Conservation (phyloP, 129 eudicot genomes). For the Erigeron canadensis region DNA sequence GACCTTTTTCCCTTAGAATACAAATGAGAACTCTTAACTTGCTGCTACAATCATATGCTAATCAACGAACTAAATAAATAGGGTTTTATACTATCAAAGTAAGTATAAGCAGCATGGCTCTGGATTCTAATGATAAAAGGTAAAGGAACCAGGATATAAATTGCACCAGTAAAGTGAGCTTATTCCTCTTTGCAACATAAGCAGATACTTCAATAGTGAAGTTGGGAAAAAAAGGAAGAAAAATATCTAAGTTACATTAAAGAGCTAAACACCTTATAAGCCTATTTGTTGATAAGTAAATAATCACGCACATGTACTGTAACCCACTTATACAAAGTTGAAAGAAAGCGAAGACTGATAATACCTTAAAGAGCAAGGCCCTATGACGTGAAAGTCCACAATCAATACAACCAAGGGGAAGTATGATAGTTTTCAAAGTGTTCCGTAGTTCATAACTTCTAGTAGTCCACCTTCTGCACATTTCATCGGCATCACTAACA, state of each 20-base stretch:
- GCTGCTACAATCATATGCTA: not conserved
- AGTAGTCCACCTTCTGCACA: constrained; percentile 63
- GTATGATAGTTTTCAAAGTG: constrained; percentile 55
- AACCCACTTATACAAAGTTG: constrained; percentile 6
- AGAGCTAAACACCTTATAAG: not conserved
- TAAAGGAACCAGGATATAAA: not conserved
- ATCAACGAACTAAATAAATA: not conserved
- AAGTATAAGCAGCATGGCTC: constrained; percentile 13
- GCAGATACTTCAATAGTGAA: not conserved
- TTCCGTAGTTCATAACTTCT: constrained; percentile 56
- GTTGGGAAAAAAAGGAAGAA: not conserved
- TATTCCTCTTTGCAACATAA: not conserved
- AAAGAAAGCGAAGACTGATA: constrained; percentile 19
- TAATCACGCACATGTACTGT: not conserved
- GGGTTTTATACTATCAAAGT: not conserved
- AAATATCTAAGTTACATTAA: not conserved
- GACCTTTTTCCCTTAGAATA: not conserved
- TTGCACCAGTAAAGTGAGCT: not conserved
- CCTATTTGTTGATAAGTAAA: constrained; percentile 5
- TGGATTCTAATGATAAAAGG: not conserved
- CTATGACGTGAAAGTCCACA: constrained; percentile 97
- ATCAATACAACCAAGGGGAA: constrained; percentile 89
- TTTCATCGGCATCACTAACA: constrained; percentile 77
- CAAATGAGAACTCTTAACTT: constrained; percentile 5
- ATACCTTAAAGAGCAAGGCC: constrained; percentile 93